Conservation (phyloP, 1,284 basidiomycete genomes). For the Ceratobasidium sp. region DNA sequence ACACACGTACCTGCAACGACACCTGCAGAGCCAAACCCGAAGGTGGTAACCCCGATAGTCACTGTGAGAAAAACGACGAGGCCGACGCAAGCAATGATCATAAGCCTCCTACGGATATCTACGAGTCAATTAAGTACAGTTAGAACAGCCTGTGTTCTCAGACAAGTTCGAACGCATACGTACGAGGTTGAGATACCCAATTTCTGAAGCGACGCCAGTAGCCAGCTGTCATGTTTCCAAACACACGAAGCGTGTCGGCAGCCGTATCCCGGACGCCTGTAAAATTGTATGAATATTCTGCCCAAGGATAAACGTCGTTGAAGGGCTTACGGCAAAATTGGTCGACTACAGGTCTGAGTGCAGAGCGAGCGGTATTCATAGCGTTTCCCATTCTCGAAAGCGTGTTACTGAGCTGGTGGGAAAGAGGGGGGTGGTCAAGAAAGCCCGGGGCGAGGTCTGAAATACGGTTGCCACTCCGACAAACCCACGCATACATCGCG, state of each 20-base stretch:
- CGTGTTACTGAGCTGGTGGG: neutral
- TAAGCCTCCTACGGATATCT: neutral
- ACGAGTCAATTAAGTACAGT: too few relatives aligned
- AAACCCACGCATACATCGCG: too few relatives aligned
- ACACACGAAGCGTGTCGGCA: neutral
- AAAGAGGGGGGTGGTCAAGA: neutral
- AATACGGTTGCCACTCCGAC: too few relatives aligned
- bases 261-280: neutral
- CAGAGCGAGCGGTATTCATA: neutral
- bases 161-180: neutral
- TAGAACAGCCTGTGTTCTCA: too few relatives aligned
- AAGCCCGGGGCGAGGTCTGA: neutral
- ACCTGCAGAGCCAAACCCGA: slow-evolving; percentile 5
- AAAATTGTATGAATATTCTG: neutral
- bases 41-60: neutral
- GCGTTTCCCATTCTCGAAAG: neutral
- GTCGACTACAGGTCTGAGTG: neutral
- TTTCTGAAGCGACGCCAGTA: neutral
- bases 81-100: neutral
- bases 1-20: slow-evolving; percentile 9
- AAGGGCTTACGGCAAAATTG: neutral
- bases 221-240: neutral
- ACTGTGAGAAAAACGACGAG: neutral
- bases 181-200: slow-evolving; percentile 5
- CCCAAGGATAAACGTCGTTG: neutral